phyloP scores from a whole-genome alignment of 1,284 basidiomycete genomes.

The Butyriboletus appendiculatus region DNA sequence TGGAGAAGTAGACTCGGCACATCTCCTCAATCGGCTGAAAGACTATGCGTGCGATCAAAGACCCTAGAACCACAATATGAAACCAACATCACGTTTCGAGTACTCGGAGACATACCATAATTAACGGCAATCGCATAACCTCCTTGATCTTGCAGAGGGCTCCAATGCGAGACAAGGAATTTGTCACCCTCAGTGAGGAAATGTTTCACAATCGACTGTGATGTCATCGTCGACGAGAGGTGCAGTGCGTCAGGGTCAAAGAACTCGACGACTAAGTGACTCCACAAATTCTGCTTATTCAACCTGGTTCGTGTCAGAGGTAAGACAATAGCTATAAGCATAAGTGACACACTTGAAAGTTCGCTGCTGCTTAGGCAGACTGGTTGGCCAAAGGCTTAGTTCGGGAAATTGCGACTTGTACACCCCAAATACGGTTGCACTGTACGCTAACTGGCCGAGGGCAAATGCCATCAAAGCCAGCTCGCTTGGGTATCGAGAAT shows the following conservation, averaged over 20 bases:
- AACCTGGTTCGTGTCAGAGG: background rate
- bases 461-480: constrained; percentile 82
- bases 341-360: constrained; percentile 20
- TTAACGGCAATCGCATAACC: constrained; percentile 94
- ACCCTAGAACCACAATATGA: constrained; percentile 54
- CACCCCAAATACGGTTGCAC: constrained; percentile 43
- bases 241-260: constrained; percentile 56
- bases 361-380: constrained; percentile 15
- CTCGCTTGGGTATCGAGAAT: constrained; percentile 33
- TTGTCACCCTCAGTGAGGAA: constrained; percentile 96
- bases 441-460: constrained; percentile 75
- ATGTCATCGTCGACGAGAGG: constrained; percentile 79
- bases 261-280: constrained; percentile 13
- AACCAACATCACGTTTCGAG: constrained; percentile 7
- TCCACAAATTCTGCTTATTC: constrained; percentile 17
- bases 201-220: constrained; percentile 90
- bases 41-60: constrained; percentile 85
- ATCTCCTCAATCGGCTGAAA: constrained; percentile 95
- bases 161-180: constrained; percentile 81
- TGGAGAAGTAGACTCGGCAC: constrained; percentile 85
- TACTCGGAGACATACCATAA: constrained; percentile 65
- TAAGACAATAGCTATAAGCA: background rate
- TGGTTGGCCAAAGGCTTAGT: constrained; percentile 25
- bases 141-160: constrained; percentile 84
- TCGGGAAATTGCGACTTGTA: constrained; percentile 35